A percentile compares a stretch with the other conserved stretches of the same genome.
Evolutionary conservation across 306 rosid species (phyloP).

Genomic region (Acacia melanoxylon): DNA sequence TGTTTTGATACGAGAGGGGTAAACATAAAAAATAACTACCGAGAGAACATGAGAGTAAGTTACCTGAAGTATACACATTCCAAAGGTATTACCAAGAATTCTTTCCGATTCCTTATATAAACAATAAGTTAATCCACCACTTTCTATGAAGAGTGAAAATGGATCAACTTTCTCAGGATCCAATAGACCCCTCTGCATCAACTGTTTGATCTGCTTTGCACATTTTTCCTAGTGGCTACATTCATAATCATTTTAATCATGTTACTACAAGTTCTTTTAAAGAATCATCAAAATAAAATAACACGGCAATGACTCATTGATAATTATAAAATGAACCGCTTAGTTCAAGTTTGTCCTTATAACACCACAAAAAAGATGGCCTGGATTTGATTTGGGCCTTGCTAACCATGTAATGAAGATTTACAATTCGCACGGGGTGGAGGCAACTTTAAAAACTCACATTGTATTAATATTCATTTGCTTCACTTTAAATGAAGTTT

Average conservation of each 20-base stretch:
- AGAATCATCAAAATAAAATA: neutral
- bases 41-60: constrained; percentile 16
- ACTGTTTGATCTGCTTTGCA: constrained; percentile 72
- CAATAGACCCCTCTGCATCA: constrained; percentile 71
- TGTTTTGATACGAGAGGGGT: neutral
- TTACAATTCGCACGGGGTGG: constrained; percentile 60
- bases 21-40: neutral
- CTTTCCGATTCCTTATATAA: no score
- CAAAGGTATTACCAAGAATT: constrained; percentile 87
- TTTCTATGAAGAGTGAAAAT: constrained; percentile 73
- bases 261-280: neutral
- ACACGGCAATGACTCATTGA: neutral
- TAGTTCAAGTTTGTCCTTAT: constrained; percentile 85
- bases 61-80: constrained; percentile 98
- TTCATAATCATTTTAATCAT: constrained; percentile 36
- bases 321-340: constrained; percentile 56
- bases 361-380: constrained; percentile 89
- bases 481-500: neutral
- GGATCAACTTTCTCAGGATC: constrained; percentile 88
- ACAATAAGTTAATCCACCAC: no score
- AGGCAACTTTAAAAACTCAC: constrained; percentile 18
- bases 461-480: constrained; percentile 2
- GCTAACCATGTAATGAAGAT: constrained; percentile 84
- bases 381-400: constrained; percentile 77
- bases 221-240: constrained; percentile 90